These are phyloP conservation scores for Yamadazyma dendronema DNA, from an alignment of 1,139 yeast genomes.

Conservation along the genomic window DNA sequence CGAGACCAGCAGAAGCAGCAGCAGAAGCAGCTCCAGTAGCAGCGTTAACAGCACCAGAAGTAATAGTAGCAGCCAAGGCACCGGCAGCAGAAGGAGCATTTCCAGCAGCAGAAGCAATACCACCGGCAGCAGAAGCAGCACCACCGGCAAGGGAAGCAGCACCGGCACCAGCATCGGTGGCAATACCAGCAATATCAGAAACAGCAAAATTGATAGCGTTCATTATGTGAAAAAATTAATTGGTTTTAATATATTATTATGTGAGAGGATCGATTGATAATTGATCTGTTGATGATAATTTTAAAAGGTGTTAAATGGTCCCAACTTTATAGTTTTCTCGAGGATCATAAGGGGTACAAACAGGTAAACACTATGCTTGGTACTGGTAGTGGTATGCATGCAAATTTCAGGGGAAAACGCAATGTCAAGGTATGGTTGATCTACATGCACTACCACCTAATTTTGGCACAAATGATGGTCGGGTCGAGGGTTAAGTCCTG, in stretches of 20 bases:
- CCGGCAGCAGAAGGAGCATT: constrained; percentile 7
- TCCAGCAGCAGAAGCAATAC: constrained; percentile 6
- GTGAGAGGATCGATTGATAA: not conserved
- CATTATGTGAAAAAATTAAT: constrained; percentile 6
- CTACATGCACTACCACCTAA: not conserved
- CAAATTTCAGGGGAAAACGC: constrained; percentile 1
- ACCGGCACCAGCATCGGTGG: constrained; percentile 5
- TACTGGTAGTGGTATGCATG: not conserved
- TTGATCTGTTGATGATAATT: not conserved
- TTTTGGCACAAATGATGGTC: constrained; percentile 5
- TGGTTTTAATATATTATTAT: not conserved
- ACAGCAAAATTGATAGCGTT: constrained; percentile 26
- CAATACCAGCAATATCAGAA: constrained; percentile 10
- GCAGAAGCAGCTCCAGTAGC: constrained; percentile 12
- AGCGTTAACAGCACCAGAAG: constrained; percentile 10
- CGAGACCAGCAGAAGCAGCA: constrained; percentile 16
- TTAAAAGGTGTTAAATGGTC: not conserved
- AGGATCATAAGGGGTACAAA: constrained; percentile 11
- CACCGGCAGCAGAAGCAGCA: constrained; percentile 5
- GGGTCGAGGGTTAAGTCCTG: not conserved
- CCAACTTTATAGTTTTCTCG: constrained; percentile 10
- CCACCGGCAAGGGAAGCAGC: constrained; percentile 8
- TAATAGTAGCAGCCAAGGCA: constrained; percentile 4
- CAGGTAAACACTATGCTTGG: constrained; percentile 13
- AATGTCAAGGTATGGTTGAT: not conserved